These are phyloP conservation scores for Candida qinlingensis DNA, from an alignment of 805 yeast species.

Conservation along the genomic window DNA sequence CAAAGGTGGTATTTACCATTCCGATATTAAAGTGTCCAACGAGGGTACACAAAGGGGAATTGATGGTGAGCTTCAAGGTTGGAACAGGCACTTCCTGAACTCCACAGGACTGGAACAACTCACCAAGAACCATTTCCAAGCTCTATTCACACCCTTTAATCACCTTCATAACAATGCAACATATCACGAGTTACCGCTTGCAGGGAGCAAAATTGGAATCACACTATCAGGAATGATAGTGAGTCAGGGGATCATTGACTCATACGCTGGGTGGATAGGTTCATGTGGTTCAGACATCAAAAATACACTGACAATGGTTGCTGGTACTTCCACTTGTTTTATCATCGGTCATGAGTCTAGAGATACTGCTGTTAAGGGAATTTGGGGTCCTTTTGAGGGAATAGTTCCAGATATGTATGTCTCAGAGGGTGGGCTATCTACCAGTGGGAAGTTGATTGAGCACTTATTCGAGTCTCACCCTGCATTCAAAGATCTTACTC, in stretches of 20 bases:
- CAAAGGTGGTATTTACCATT: constrained; percentile 3
- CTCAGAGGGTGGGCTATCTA: constrained; percentile 54
- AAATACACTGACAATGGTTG: constrained; percentile 42
- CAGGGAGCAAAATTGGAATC: constrained; percentile 28
- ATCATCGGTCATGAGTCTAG: constrained; percentile 26
- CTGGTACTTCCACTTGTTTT: constrained; percentile 61
- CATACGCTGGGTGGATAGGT: constrained; percentile 52
- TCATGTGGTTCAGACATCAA: constrained; percentile 25
- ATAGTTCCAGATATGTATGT: constrained; percentile 29
- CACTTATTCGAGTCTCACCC: constrained; percentile 40
- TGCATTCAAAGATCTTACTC: constrained; percentile 18
- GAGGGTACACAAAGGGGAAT: constrained; percentile 31
- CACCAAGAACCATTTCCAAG: constrained; percentile 13
- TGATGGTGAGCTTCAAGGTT: constrained; percentile 58
- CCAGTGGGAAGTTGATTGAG: constrained; percentile 50
- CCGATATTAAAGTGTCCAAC: constrained; percentile 7
- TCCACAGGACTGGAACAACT: constrained; percentile 17
- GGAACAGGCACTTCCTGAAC: constrained; percentile 31
- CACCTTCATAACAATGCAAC: background rate
- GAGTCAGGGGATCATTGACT: constrained; percentile 51
- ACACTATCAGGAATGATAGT: constrained; percentile 15
- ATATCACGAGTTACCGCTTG: constrained; percentile 20
- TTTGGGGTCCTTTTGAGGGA: constrained; percentile 57
- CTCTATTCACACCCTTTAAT: constrained; percentile 27
- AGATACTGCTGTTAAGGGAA: constrained; percentile 31